Conservation (phyloP, 352 stramenopile genomes). For the Blastocystis sp. region DNA sequence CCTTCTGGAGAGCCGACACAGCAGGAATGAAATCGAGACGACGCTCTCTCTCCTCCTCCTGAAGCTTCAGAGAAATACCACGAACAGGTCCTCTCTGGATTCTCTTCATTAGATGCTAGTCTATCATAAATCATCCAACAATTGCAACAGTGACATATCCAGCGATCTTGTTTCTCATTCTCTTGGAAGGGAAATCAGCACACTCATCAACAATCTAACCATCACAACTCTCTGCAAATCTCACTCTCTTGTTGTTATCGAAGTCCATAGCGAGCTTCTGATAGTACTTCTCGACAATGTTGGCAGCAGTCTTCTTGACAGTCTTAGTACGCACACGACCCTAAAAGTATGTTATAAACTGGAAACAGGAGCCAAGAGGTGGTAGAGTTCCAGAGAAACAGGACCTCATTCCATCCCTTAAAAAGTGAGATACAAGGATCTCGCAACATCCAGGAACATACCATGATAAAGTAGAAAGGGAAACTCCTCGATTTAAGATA, state of each 20-base stretch:
- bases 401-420: no score
- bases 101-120: conserved; percentile 94
- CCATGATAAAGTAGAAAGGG: not conserved
- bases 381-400: no score
- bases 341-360: no score
- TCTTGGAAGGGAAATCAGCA: conserved; percentile 93
- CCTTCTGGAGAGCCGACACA: no score
- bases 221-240: not conserved
- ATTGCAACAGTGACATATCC: conserved; percentile 86
- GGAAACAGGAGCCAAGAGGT: not conserved
- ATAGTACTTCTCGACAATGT: no score
- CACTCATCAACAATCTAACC: conserved; percentile 76
- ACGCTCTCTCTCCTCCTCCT: no score
- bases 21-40: no score
- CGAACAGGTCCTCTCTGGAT: no score
- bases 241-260: conserved; percentile 98
- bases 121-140: not conserved
- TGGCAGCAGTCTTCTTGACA: no score
- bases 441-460: not conserved
- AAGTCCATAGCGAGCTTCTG: no score
- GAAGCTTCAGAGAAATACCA: no score
- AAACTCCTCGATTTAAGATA: not conserved
- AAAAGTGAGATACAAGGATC: no score
- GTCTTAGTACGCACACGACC: conserved; percentile 97
- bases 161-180: conserved; percentile 99